Evolutionary conservation across 2,329 filamentous ascomycete species (phyloP).

Genomic region (Sclerotinia minor): DNA sequence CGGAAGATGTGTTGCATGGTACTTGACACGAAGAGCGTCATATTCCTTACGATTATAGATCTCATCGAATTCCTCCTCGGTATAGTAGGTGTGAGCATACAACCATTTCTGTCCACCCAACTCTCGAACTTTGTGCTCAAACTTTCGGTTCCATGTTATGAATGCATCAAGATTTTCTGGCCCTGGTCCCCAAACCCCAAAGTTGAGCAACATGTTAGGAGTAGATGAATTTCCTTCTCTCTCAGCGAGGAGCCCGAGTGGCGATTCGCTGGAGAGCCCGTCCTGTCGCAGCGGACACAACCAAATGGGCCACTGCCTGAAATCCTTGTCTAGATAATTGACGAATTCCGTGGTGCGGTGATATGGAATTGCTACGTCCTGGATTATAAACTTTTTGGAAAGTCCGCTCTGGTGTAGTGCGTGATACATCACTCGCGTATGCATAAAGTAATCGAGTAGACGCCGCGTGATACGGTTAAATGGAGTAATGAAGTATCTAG

Average conservation of each 20-base stretch:
- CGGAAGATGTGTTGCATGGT: slow-evolving; percentile 63
- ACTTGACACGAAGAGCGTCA: slow-evolving; percentile 61
- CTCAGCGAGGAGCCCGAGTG: slow-evolving; percentile 25
- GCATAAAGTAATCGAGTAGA: slow-evolving; percentile 59
- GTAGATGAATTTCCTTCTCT: slow-evolving; percentile 28
- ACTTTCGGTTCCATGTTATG: slow-evolving; percentile 64
- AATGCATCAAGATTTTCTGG: slow-evolving; percentile 56
- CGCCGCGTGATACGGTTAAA: slow-evolving; percentile 60
- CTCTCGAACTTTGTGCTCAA: slow-evolving; percentile 68
- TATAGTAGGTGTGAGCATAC: slow-evolving; percentile 83
- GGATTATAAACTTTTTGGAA: slow-evolving; percentile 57
- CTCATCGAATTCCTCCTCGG: slow-evolving; percentile 65
- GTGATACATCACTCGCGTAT: slow-evolving; percentile 61
- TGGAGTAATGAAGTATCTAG: slow-evolving; percentile 55
- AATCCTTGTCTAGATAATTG: slow-evolving; percentile 48
- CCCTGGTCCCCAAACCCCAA: slow-evolving; percentile 79
- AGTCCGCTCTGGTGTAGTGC: slow-evolving; percentile 59
- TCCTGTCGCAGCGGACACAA: slow-evolving; percentile 52
- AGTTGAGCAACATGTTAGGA: slow-evolving; percentile 57
- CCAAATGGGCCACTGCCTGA: slow-evolving; percentile 48
- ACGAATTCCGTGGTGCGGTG: slow-evolving; percentile 51
- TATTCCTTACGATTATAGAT: slow-evolving; percentile 62
- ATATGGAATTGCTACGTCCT: slow-evolving; percentile 61
- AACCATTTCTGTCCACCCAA: slow-evolving; percentile 82
- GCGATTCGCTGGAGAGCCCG: slow-evolving; percentile 30